Evolutionary conservation across 169 alveolate species (phyloP).

Genomic region (Babesia ovata): DNA sequence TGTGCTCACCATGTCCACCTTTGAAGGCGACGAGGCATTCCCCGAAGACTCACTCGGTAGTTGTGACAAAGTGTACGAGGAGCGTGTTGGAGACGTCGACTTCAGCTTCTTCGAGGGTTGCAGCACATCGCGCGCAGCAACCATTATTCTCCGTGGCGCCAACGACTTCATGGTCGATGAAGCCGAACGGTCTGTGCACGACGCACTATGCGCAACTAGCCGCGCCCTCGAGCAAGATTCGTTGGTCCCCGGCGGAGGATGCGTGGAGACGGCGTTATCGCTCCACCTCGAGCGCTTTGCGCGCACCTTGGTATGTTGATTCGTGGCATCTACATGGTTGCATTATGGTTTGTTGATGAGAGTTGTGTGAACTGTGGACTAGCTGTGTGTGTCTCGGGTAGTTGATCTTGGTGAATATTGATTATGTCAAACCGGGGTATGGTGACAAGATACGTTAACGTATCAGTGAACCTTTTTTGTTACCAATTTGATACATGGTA

Average conservation of each 20-base stretch:
- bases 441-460: no score
- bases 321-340: neutral
- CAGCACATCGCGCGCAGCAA: slow-evolving; percentile 81
- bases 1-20: slow-evolving; percentile 89
- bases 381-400: no score
- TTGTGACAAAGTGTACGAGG: slow-evolving; percentile 91
- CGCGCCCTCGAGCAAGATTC: slow-evolving; percentile 87
- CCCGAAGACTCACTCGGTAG: slow-evolving; percentile 90
- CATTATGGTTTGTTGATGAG: no score
- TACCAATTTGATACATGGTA: no score
- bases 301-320: slow-evolving; percentile 85
- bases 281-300: slow-evolving; percentile 95
- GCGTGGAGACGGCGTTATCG: slow-evolving; percentile 97
- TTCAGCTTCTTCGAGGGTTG: slow-evolving; percentile 94
- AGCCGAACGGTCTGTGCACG: slow-evolving; percentile 96
- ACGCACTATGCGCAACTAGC: slow-evolving; percentile 95
- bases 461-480: no score
- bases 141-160: slow-evolving; percentile 96
- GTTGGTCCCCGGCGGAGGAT: slow-evolving; percentile 98
- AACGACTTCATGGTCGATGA: slow-evolving; percentile 97
- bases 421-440: no score
- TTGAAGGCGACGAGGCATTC: slow-evolving; percentile 95
- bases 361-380: no score
- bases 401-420: no score
- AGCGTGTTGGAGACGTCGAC: slow-evolving; percentile 97